Conservation (phyloP, 2,329 filamentous ascomycete genomes). For the Sporothrix inflata region DNA sequence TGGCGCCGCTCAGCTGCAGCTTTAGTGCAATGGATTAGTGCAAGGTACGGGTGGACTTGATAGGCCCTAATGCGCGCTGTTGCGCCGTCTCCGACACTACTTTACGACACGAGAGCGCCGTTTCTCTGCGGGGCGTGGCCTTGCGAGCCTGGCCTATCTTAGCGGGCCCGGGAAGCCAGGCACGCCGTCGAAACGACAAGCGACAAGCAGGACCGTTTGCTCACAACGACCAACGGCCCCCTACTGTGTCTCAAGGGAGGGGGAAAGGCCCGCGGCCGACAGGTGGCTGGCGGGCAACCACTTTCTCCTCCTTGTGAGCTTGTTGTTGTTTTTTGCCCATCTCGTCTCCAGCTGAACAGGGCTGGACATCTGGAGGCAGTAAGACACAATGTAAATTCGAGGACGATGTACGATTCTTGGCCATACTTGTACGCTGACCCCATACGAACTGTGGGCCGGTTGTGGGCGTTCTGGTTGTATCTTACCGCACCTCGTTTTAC, state of each 20-base stretch:
- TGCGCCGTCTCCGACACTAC: constrained; percentile 1
- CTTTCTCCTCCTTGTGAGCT: neutral
- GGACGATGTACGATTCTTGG: neutral
- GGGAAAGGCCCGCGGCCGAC: neutral
- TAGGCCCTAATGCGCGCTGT: neutral
- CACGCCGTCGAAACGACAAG: no score
- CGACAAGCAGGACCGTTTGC: no score
- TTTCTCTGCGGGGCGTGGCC: neutral
- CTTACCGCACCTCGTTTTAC: no score
- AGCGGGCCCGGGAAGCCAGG: neutral
- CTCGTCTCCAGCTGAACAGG: no score
- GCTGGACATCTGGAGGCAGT: neutral
- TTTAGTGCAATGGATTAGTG: neutral
- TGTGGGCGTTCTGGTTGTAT: no score
- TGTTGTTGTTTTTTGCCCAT: neutral
- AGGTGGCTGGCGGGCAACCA: neutral
- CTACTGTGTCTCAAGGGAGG: no score
- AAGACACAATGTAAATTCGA: neutral
- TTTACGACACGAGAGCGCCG: neutral
- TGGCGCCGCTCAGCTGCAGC: neutral
- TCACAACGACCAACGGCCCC: no score
- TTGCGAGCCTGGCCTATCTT: neutral
- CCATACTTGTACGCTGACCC: no score
- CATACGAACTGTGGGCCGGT: no score
- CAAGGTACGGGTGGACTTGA: neutral